Base-by-base conservation (phyloP, 2,329 filamentous ascomycete species). In the Penicillium sp. region DNA sequence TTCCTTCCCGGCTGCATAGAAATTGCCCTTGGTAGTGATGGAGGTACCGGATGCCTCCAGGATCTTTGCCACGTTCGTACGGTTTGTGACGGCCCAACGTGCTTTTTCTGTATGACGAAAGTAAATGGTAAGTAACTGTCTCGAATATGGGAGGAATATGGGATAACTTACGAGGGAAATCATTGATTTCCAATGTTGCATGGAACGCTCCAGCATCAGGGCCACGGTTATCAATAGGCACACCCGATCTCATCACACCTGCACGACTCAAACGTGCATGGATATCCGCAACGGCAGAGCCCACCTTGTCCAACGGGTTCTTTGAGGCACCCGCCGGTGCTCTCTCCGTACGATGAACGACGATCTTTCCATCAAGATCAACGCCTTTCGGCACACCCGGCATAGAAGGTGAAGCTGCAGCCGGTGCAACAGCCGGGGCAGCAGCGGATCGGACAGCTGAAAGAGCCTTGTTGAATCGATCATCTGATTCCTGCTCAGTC, bases 31-130 rank as follows among this genome's bases (percentile, higher is more conserved):
- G 43, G 92, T 97, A 0, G 94, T 99, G 72, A 99, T 99, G 7
- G 91, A 96, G 1, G 92, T 96, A 39, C 92, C 93, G 0, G 93
- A 97, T 10, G 90, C 85, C 70, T 99, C 94, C 62, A 99, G 82
- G 66, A 99, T 97, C 81, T 97, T 99, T 65, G 93, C 92, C 55
- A 99, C 94, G 69, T 99, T 99, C 35, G 94, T 97, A 62, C 94
- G 86, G 74, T 99, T 99, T 38, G 94, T 99, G 77, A 99, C 94
- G 11, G 92, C 93, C 94, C 94, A 99, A 66, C 94, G 86, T 61
- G 94, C 94, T 81, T 97, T 97, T 74, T 99, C 79, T 81, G 67
- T 72, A 69, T 55, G 34, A 10, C 1, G 7, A 50, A 24, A 20
- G 5, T 48, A 47, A 53, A 44, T 35, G 24, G 47, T 61, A 50